Evolutionary conservation across 139 green algal genomes (phyloP).

Genomic region (Coccomyxa sp.): DNA sequence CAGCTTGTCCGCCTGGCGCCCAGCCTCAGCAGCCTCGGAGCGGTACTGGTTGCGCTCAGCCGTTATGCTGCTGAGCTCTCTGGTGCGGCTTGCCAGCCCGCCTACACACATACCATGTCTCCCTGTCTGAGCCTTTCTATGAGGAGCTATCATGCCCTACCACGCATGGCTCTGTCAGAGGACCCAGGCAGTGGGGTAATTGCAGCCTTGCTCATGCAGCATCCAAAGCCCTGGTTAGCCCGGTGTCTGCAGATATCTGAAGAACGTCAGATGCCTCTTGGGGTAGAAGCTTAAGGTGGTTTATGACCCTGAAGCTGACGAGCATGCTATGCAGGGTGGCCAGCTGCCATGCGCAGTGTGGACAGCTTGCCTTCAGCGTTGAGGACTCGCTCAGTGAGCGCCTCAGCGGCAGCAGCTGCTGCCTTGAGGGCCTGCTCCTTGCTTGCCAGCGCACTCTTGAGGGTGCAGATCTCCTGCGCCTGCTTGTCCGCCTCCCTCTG

Average conservation of each 20-base stretch:
- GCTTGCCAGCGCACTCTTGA: neutral
- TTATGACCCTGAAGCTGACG: too few relatives aligned
- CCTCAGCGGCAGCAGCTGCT: neutral
- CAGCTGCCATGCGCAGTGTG: neutral
- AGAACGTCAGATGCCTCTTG: too few relatives aligned
- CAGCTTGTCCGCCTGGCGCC: constrained; percentile 20
- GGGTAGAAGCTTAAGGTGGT: too few relatives aligned
- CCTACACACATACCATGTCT: neutral
- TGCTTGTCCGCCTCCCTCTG: constrained; percentile 6
- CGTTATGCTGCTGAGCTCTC: constrained; percentile 13
- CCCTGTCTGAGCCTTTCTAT: neutral
- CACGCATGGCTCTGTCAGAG: too few relatives aligned
- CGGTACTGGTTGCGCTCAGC: constrained; percentile 7
- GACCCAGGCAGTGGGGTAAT: too few relatives aligned
- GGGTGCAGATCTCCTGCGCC: constrained; percentile 6
- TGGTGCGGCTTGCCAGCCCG: neutral
- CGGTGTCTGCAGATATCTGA: too few relatives aligned
- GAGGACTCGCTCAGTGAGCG: constrained; percentile 3
- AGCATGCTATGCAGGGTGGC: too few relatives aligned
- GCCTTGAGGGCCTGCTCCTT: constrained; percentile 23
- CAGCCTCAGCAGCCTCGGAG: constrained; percentile 1
- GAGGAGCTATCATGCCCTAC: too few relatives aligned
- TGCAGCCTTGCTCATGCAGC: too few relatives aligned
- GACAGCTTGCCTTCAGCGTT: constrained; percentile 6
- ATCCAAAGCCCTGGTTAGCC: too few relatives aligned